Evolutionary conservation across 148 eudicot species (phyloP), one percentile per base, ranked within the genome.

Genomic region (Cornus kousa): DNA sequence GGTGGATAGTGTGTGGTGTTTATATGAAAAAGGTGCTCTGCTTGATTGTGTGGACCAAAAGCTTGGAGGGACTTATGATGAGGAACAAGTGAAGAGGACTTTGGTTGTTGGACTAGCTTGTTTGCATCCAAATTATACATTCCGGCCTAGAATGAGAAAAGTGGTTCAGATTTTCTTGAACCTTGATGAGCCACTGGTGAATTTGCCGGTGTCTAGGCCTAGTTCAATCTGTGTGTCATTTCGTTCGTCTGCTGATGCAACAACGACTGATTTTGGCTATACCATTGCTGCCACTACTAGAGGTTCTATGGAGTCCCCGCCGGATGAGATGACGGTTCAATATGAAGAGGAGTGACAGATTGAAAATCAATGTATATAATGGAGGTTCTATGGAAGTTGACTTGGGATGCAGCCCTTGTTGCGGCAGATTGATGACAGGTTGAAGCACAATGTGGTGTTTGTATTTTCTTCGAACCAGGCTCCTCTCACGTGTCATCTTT

Each of bases 81-180:
- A 69, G 68, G 90, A 79, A 40, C 80, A 90, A 80, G 90, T 86
- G 37, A 75, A 48, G 33, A 85, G 85, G 79, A 69, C 79, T 39
- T 62, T 90, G 66, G 17, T 70, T 2, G 84, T 87, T 2, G 92
- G 87, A 28, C 87, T 92, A 22, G 88, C 87, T 0, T 89, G 97
- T 77, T 83, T 89, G 83, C 91, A 89, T 79, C 87, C 92, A 11
- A 90, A 89, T 66, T 74, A 82, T 32, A 81, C 79, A 59, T 28
- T 72, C 48, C 72, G 97, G 86, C 94, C 97, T 14, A 81, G 64
- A 48, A 92, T 89, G 91, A 82, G 94, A 71, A 89, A 90, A 60
- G 89, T 92, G 50, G 88, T 83, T 5, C 90, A 86, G 57, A 48
- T 92, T 64, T 75, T 89, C 31, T 43, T 87, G 88, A 91, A 88